Evolutionary conservation across 2,329 filamentous ascomycete species (phyloP).

Genomic region (Penicillium corylophilum): DNA sequence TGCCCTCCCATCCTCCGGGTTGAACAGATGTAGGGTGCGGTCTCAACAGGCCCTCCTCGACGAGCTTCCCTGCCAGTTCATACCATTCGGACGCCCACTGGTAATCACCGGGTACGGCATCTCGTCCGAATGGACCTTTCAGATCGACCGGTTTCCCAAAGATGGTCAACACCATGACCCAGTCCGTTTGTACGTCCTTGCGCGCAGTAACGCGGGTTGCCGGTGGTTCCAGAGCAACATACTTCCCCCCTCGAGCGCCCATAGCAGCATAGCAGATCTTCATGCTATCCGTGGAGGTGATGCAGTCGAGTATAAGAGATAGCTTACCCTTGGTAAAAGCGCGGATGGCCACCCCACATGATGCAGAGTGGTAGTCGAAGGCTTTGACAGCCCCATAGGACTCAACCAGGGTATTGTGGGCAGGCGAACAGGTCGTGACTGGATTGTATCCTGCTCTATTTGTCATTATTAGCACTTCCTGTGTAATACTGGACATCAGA

Average conservation of each 20-base stretch:
- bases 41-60: not conserved
- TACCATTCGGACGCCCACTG: not conserved
- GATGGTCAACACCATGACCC: conserved; percentile 1
- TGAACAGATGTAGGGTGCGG: too few relatives aligned
- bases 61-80: not conserved
- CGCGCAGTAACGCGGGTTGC: not conserved
- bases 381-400: conserved; percentile 7
- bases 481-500: too few relatives aligned
- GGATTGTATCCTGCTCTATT: conserved; percentile 4
- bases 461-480: not conserved
- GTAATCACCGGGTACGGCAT: not conserved
- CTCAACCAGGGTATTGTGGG: conserved; percentile 5
- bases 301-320: conserved; percentile 7
- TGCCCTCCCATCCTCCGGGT: too few relatives aligned
- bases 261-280: conserved; percentile 10
- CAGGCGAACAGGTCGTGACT: conserved; percentile 16
- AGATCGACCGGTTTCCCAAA: not conserved
- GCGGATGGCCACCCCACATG: conserved; percentile 9
- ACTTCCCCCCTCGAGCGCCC: conserved; percentile 6
- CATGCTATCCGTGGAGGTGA: not conserved
- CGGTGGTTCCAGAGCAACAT: conserved; percentile 8
- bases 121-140: not conserved
- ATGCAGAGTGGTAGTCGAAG: conserved; percentile 11
- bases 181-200: conserved; percentile 2
- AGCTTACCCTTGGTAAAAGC: conserved; percentile 7